These are phyloP conservation scores for Sordariomycetes sp. DNA, from an alignment of 2,329 filamentous ascomycete species.

Conservation along the genomic window DNA sequence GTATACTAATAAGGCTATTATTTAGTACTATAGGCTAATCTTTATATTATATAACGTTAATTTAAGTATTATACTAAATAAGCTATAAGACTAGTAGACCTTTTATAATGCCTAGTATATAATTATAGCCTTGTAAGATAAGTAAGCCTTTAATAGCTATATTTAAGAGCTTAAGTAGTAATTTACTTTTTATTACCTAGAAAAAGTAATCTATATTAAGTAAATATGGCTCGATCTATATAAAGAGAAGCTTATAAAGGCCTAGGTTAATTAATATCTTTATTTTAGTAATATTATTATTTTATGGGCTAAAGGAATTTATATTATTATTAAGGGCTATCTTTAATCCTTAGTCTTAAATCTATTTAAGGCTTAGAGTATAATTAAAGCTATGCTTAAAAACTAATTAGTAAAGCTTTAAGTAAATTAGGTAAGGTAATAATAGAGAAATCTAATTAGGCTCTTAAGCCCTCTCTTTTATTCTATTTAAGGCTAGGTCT, in stretches of 20 bases:
- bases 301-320: slow-evolving; percentile 7
- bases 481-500: background rate
- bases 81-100: background rate
- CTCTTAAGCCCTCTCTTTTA: background rate
- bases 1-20: background rate
- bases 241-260: slow-evolving; percentile 9
- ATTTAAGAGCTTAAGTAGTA: slow-evolving; percentile 6
- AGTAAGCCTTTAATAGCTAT: background rate
- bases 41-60: background rate
- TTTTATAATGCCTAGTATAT: background rate
- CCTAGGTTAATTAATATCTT: slow-evolving; percentile 7
- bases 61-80: background rate
- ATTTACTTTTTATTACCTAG: slow-evolving; percentile 2
- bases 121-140: background rate
- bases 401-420: background rate
- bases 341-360: background rate
- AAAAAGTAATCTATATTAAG: slow-evolving; percentile 3
- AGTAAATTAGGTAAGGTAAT: background rate
- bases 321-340: slow-evolving; percentile 5
- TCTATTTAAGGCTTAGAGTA: background rate
- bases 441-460: background rate
- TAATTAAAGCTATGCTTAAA: background rate
- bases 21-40: background rate
- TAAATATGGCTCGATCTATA: slow-evolving; percentile 6
- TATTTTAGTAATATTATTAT: slow-evolving; percentile 8